These are phyloP conservation scores for Clavulina sp. DNA, from an alignment of 768 basidiomycete genomes.

Conservation along the genomic window DNA sequence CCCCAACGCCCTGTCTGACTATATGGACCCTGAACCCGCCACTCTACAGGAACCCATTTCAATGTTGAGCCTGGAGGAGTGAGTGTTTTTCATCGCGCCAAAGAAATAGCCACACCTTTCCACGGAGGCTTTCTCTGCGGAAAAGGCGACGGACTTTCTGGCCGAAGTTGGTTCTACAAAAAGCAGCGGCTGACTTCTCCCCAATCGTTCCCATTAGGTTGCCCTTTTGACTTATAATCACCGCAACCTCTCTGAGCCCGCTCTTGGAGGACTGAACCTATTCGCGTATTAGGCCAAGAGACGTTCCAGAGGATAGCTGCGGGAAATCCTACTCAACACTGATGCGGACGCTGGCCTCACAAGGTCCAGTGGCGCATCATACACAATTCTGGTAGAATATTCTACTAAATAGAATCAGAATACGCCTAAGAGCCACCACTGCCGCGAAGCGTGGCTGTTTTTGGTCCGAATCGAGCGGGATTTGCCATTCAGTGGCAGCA, in stretches of 20 bases:
- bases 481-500: no score
- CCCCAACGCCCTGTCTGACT: background rate
- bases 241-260: conserved; percentile 56
- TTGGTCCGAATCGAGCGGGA: no score
- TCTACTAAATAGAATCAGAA: no score
- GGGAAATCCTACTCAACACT: no score
- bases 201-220: conserved; percentile 30
- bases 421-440: no score
- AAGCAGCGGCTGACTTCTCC: conserved; percentile 4
- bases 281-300: conserved; percentile 25
- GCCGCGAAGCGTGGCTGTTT: no score
- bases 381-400: no score
- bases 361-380: no score
- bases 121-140: background rate
- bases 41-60: conserved; percentile 45
- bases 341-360: no score
- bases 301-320: no score
- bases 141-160: background rate
- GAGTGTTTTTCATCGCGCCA: conserved; percentile 15
- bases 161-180: conserved; percentile 3
- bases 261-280: conserved; percentile 56
- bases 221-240: conserved; percentile 76
- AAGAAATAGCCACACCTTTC: background rate
- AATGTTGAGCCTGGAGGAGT: conserved; percentile 76
- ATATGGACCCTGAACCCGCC: background rate